Conservation (phyloP, 202 grass and related monocot genomes). For the Alloteropsis angusta region DNA sequence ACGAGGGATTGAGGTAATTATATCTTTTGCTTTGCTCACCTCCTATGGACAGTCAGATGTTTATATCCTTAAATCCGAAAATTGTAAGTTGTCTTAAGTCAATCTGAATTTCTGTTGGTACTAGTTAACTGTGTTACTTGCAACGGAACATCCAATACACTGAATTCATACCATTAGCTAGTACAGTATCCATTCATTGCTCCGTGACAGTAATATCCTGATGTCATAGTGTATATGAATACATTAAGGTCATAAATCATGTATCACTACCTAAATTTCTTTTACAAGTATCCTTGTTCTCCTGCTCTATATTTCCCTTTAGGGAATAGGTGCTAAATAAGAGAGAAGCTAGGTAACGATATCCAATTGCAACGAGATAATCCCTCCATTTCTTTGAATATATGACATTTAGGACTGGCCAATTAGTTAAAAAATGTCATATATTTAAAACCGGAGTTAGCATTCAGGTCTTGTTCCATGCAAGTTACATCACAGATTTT, state of each 20-base stretch:
- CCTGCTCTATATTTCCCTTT: background rate
- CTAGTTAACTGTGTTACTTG: background rate
- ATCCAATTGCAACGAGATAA: background rate
- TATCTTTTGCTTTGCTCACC: background rate
- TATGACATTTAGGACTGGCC: background rate
- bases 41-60: slow-evolving; percentile 4
- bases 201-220: background rate
- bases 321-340: background rate
- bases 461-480: background rate
- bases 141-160: background rate
- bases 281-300: background rate
- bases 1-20: slow-evolving; percentile 64
- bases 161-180: background rate
- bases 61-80: background rate
- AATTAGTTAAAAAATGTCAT: background rate
- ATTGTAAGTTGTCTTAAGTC: background rate
- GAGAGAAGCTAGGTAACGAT: background rate
- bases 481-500: background rate
- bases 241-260: background rate
- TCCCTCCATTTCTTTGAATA: background rate
- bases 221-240: background rate
- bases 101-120: slow-evolving; percentile 18
- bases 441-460: background rate
- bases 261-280: background rate
- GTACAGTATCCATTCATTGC: background rate